A percentile compares a stretch with the other conserved stretches of the same genome.
Evolutionary conservation across 768 basidiomycete species (phyloP).

Genomic region (Boletales sp.): DNA sequence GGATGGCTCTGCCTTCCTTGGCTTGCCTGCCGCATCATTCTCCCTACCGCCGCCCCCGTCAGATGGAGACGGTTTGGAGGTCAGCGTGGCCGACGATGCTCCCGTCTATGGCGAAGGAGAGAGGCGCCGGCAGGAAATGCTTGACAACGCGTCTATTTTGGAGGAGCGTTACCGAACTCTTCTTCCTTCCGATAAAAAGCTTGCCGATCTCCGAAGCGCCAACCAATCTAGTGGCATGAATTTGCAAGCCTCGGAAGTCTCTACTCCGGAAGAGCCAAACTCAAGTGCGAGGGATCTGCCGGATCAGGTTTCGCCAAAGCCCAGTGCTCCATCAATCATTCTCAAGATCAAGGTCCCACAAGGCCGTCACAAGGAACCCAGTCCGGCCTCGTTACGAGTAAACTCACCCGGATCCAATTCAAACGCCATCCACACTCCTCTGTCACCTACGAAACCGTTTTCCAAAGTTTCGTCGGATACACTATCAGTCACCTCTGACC

Average conservation of each 20-base stretch:
- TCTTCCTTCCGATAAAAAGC: constrained; percentile 60
- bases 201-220: constrained; percentile 31
- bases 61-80: constrained; percentile 26
- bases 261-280: constrained; percentile 13
- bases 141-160: constrained; percentile 59
- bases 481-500: constrained; percentile 25
- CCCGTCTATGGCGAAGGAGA: constrained; percentile 60
- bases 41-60: constrained; percentile 29
- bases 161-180: constrained; percentile 75
- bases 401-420: constrained; percentile 18
- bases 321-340: constrained; percentile 25
- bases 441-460: constrained; percentile 23
- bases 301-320: constrained; percentile 13
- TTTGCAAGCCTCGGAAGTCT: constrained; percentile 14
- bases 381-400: constrained; percentile 1
- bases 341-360: constrained; percentile 35
- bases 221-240: constrained; percentile 15
- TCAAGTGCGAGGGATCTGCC: constrained; percentile 6
- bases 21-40: constrained; percentile 57
- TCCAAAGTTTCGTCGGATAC: constrained; percentile 30
- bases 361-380: constrained; percentile 17
- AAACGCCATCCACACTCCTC: constrained; percentile 7
- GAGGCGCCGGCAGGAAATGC: constrained; percentile 68
- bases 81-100: constrained; percentile 34
- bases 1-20: constrained; percentile 67